These are phyloP conservation scores for Haplographium delicatum DNA, from an alignment of 495 filamentous ascomycete genomes.

Conservation along the genomic window DNA sequence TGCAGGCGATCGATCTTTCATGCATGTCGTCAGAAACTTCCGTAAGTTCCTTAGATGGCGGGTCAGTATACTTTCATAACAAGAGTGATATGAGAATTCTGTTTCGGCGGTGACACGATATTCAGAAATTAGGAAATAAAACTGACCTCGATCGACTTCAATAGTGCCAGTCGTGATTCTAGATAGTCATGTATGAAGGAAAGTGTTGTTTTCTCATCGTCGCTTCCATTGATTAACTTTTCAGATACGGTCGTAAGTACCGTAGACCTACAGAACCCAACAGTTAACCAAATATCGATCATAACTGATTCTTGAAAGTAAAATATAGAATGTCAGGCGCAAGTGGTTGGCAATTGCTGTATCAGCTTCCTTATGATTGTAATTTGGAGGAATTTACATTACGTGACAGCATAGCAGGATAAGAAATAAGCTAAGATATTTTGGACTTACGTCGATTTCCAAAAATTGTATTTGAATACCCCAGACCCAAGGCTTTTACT, in stretches of 20 bases:
- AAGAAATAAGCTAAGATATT: neutral
- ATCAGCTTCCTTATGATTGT: no score
- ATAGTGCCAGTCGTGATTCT: slow-evolving; percentile 40
- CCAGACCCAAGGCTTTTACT: slow-evolving; percentile 19
- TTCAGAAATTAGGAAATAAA: neutral
- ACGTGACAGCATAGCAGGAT: neutral
- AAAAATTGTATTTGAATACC: slow-evolving; percentile 39
- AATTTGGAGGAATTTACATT: no score
- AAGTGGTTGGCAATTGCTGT: no score
- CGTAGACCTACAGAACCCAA: slow-evolving; percentile 41
- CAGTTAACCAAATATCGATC: no score
- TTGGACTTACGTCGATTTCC: slow-evolving; percentile 46
- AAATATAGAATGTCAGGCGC: no score
- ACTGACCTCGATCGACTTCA: slow-evolving; percentile 41
- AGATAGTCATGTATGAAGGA: slow-evolving; percentile 47
- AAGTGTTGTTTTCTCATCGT: slow-evolving; percentile 32
- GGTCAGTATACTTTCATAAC: neutral
- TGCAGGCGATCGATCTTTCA: slow-evolving; percentile 41
- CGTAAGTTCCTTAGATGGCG: slow-evolving; percentile 36
- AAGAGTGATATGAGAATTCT: no score
- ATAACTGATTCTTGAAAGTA: no score
- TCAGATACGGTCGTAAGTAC: slow-evolving; percentile 47
- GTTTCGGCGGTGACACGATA: no score
- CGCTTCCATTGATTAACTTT: slow-evolving; percentile 35
- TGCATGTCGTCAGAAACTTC: slow-evolving; percentile 42